Evolutionary conservation across 177 flowering plant genomes (phyloP).

Genomic region (Vitis hybrid): DNA sequence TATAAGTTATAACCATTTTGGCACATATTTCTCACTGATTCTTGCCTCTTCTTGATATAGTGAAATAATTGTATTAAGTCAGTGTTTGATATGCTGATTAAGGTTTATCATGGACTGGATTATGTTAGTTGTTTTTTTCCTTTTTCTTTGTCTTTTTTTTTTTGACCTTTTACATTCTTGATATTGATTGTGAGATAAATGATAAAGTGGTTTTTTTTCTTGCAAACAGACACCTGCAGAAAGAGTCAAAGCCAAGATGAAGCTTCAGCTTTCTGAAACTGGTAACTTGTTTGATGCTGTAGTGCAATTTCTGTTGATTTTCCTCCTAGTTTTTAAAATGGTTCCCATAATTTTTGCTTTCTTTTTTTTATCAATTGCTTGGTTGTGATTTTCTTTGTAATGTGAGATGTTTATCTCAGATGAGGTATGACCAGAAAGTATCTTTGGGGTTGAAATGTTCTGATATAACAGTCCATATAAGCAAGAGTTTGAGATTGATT

Average conservation of each 20-base stretch:
- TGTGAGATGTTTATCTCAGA: too few species aligned
- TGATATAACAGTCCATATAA: too few species aligned
- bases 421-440: too few species aligned
- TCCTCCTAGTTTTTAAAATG: background rate
- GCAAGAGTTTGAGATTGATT: background rate
- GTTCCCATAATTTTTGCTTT: too few species aligned
- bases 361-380: too few species aligned
- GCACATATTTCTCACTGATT: too few species aligned
- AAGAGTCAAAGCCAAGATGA: slow-evolving; percentile 90
- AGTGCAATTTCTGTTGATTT: background rate
- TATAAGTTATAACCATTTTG: too few species aligned
- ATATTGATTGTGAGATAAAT: background rate
- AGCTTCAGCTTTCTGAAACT: slow-evolving; percentile 82
- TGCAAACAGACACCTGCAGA: slow-evolving; percentile 72
- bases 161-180: background rate
- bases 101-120: background rate
- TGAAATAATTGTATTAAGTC: too few species aligned
- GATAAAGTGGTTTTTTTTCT: slow-evolving; percentile 3
- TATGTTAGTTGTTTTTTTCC: background rate
- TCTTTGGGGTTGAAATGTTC: too few species aligned
- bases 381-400: too few species aligned
- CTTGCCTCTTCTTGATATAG: too few species aligned
- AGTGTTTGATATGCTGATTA: too few species aligned
- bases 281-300: slow-evolving; percentile 39
- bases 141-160: background rate